A percentile compares a stretch with the other conserved stretches of the same genome.
These are phyloP conservation scores for Botrytis byssoidea DNA, from an alignment of 2,329 filamentous ascomycete genomes.

Conservation along the genomic window DNA sequence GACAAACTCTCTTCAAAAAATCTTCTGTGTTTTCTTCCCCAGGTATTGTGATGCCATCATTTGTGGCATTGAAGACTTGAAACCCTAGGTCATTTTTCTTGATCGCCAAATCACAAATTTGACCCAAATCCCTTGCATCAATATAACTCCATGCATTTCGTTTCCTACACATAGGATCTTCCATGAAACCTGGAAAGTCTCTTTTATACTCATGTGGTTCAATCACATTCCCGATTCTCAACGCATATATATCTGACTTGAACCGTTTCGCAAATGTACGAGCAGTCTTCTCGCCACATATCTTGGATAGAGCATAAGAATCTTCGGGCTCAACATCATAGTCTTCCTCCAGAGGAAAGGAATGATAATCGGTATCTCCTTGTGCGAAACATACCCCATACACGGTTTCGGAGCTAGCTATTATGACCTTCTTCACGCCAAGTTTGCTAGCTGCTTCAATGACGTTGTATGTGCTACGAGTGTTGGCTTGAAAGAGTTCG, in stretches of 20 bases:
- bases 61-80: not conserved
- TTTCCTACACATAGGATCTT: not conserved
- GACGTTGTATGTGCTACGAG: conserved; percentile 58
- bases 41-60: not conserved
- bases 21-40: not conserved
- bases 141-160: not conserved
- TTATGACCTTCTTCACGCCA: conserved; percentile 60
- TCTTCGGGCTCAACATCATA: conserved; percentile 52
- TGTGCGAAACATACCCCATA: conserved; percentile 63
- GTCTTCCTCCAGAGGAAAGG: conserved; percentile 52
- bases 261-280: conserved; percentile 32
- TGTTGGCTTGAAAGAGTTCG: conserved; percentile 57
- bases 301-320: conserved; percentile 59
- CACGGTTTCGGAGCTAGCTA: conserved; percentile 55
- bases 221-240: not conserved
- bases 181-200: not conserved
- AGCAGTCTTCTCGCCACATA: conserved; percentile 57
- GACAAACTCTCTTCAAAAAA: not conserved
- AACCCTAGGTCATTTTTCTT: not conserved
- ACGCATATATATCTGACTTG: not conserved
- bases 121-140: not conserved
- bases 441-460: conserved; percentile 62
- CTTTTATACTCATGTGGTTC: not conserved
- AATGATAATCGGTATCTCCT: conserved; percentile 53
- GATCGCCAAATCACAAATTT: not conserved